A percentile compares a stretch with the other conserved stretches of the same genome.
Evolutionary conservation across 148 eudicot genomes (phyloP).

Genomic region (Rheum nobile): DNA sequence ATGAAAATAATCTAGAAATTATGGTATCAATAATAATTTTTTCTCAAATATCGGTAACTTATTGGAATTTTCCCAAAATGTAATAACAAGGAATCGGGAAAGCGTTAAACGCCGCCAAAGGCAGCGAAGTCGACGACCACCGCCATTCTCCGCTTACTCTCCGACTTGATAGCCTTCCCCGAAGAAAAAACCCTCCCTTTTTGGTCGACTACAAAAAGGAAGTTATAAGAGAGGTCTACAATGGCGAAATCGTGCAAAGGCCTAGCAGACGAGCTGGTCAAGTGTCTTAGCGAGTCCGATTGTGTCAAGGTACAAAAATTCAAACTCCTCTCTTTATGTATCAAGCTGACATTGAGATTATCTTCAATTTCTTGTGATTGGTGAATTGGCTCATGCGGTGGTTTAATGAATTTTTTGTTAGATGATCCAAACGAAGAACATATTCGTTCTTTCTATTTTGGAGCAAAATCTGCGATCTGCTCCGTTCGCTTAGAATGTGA

Average conservation of each 20-base stretch:
- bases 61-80: not conserved
- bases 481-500: not conserved
- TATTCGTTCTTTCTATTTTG: not conserved
- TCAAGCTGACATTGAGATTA: not conserved
- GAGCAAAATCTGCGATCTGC: not conserved
- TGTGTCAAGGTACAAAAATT: slow-evolving; percentile 50
- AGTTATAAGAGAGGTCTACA: not conserved
- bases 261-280: slow-evolving; percentile 71
- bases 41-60: not conserved
- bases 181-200: not conserved
- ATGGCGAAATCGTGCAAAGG: slow-evolving; percentile 98
- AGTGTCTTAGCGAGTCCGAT: slow-evolving; percentile 84
- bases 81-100: not conserved
- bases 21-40: not conserved
- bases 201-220: not conserved
- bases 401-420: not conserved
- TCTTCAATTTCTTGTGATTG: not conserved
- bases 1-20: not conserved
- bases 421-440: not conserved
- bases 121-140: slow-evolving; percentile 3
- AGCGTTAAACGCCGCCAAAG: not conserved
- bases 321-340: not conserved
- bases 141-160: not conserved
- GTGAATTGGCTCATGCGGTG: not conserved
- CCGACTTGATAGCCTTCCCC: not conserved